Base-by-base conservation (phyloP, 331 rosid species). In the Pyrus hybrid region DNA sequence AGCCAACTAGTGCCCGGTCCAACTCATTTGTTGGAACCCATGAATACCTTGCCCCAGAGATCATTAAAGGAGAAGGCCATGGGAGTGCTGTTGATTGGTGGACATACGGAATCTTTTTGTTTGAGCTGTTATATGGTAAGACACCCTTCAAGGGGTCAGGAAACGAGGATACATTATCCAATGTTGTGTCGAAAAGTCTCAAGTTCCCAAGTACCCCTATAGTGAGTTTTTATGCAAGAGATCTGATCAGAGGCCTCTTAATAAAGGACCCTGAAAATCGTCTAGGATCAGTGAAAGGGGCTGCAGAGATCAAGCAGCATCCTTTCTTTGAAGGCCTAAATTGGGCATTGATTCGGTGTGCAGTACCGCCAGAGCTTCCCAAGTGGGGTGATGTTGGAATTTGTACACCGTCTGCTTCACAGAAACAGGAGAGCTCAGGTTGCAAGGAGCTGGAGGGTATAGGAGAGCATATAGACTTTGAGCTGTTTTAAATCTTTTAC, bases 31-130 rank as follows among this genome's bases (percentile, higher is more conserved):
- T 92, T 12, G 99, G 99, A 78, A 94, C 99, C 54, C 93, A 94
- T 54, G 97, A 94, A 73, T 94, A 94, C 88, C 97, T 94, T 20
- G 93, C 99, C 63, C 97, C 99, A 0, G 99, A 94, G 90, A 92
- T 94, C 73, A 82, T 94, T 82, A 91, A 89, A 71, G 90, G 96
- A 1, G 90, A 92, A 70, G 90, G 96, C 69, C 99, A 94, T 45
- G 99, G 99, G 56, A 94, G 86, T 69, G 87, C 97, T 2, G 99
- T 92, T 33, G 97, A 92, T 83, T 92, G 99, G 99, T 92, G 99
- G 99, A 90, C 97, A 20, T 88, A 86, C 23, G 99, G 99, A 68
- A 88, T 94, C 74, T 84, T 94, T 71, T 72, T 94, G 76, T 94
- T 91, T 26, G 99, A 94, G 88, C 88, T 94, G 70, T 82, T 94